phyloP scores from a whole-genome alignment of 192 early-diverging fungal species.

The Coemansia sp. region DNA sequence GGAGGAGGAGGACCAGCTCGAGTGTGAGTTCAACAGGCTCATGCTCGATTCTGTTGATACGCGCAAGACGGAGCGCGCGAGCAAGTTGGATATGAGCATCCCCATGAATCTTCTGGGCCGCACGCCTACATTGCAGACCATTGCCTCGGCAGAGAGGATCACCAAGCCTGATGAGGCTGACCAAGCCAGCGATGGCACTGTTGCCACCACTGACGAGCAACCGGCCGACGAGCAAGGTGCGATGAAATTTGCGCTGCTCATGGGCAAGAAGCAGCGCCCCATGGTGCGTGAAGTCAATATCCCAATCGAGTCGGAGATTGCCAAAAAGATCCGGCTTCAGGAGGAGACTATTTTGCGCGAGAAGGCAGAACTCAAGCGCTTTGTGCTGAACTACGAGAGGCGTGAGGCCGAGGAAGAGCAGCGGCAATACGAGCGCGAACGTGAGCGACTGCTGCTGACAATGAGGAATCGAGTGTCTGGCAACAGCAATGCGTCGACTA shows the following conservation, averaged over 20 bases:
- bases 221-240: conserved; percentile 13
- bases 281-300: conserved; percentile 40
- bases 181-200: neutral
- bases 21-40: conserved; percentile 84
- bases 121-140: conserved; percentile 9
- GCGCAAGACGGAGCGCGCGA: conserved; percentile 59
- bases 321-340: conserved; percentile 74
- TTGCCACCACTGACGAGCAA: neutral
- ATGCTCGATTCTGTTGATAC: conserved; percentile 88
- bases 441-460: conserved; percentile 6
- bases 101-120: conserved; percentile 66
- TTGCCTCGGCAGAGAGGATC: neutral
- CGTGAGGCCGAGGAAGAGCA: conserved; percentile 45
- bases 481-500: neutral
- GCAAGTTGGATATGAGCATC: conserved; percentile 85
- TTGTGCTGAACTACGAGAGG: conserved; percentile 87
- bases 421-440: conserved; percentile 17
- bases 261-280: conserved; percentile 47
- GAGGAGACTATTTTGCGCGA: conserved; percentile 87
- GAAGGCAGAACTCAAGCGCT: conserved; percentile 82
- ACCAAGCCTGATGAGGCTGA: neutral
- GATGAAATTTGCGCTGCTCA: conserved; percentile 43
- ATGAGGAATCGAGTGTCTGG: neutral
- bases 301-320: conserved; percentile 71
- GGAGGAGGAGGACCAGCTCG: conserved; percentile 85